Evolutionary conservation across 176 grass and related monocot species (phyloP).

Genomic region (Stipa capillata): DNA sequence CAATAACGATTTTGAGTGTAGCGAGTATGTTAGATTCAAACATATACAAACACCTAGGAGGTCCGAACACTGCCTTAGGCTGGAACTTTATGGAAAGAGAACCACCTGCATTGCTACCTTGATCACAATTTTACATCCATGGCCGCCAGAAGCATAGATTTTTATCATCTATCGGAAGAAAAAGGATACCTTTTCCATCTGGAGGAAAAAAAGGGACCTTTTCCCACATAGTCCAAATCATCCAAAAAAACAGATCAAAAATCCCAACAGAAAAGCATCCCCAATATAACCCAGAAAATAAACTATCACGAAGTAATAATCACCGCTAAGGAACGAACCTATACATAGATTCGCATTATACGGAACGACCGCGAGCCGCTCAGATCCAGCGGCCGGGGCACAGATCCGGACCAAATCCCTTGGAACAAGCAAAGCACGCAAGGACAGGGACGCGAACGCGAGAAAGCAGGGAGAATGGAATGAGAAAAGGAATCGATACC

Average conservation of each 20-base stretch:
- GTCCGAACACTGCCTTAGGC: background rate
- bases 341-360: background rate
- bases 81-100: background rate
- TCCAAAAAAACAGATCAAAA: slow-evolving; percentile 25
- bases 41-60: background rate
- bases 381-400: slow-evolving; percentile 32
- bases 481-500: slow-evolving; percentile 24
- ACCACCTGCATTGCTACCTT: background rate
- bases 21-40: too few species aligned
- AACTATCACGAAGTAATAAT: background rate
- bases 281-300: background rate
- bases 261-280: background rate
- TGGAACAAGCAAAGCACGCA: slow-evolving; percentile 9
- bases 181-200: background rate
- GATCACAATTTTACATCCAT: too few species aligned
- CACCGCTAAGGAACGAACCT: background rate
- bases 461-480: background rate
- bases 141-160: too few species aligned
- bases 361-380: background rate
- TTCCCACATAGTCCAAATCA: slow-evolving; percentile 6
- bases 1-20: background rate
- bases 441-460: background rate
- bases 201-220: background rate
- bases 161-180: too few species aligned
- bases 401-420: slow-evolving; percentile 36